Conservation (phyloP, 1,139 yeast species). For the Pichia sp. region DNA sequence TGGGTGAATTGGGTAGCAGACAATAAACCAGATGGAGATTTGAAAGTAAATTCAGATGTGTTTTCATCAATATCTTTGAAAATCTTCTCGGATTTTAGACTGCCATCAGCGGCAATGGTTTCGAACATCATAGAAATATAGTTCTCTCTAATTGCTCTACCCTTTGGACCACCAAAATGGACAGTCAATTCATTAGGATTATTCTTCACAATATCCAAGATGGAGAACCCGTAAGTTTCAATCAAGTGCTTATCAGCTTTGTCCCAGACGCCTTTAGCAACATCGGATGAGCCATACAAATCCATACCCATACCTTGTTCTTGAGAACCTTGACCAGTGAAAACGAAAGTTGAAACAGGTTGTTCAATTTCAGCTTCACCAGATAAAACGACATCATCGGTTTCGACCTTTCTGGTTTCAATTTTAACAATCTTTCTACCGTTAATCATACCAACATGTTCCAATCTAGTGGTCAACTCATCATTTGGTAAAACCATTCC, state of each 20-base stretch:
- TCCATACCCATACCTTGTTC: slow-evolving; percentile 99
- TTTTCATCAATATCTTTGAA: slow-evolving; percentile 84
- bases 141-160: slow-evolving; percentile 91
- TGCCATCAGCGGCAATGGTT: slow-evolving; percentile 82
- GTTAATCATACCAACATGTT: slow-evolving; percentile 97
- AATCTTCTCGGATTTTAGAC: slow-evolving; percentile 84
- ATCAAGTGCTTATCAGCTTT: slow-evolving; percentile 93
- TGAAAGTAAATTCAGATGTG: slow-evolving; percentile 82
- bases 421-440: slow-evolving; percentile 97
- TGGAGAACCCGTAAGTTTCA: slow-evolving; percentile 93
- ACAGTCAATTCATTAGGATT: slow-evolving; percentile 94
- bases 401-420: slow-evolving; percentile 78
- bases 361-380: slow-evolving; percentile 99
- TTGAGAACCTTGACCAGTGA: slow-evolving; percentile 99
- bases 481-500: slow-evolving; percentile 99
- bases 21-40: slow-evolving; percentile 89
- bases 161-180: slow-evolving; percentile 97
- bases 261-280: slow-evolving; percentile 96
- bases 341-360: slow-evolving; percentile 92
- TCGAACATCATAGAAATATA: slow-evolving; percentile 97
- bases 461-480: slow-evolving; percentile 77
- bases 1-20: slow-evolving; percentile 99
- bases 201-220: slow-evolving; percentile 88
- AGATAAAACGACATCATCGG: slow-evolving; percentile 67
- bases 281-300: slow-evolving; percentile 81